phyloP scores from a whole-genome alignment of 805 yeast species.

The Teunomyces panamensis region DNA sequence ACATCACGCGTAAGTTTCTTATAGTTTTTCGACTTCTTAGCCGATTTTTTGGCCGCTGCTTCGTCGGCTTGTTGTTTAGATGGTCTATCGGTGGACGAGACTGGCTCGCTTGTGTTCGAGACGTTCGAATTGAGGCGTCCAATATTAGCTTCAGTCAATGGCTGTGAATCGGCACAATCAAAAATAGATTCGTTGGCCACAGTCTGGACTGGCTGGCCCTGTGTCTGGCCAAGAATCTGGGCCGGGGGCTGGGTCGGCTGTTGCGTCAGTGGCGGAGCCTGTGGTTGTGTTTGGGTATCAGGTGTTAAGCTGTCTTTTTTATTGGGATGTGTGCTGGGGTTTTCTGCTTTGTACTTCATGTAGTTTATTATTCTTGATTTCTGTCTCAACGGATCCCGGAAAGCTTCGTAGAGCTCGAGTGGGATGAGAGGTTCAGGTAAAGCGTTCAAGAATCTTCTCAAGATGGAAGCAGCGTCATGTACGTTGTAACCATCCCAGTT shows the following conservation, averaged over 20 bases:
- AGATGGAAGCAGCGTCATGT: conserved; percentile 92
- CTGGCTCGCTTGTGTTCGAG: conserved; percentile 8
- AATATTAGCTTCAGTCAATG: conserved; percentile 32
- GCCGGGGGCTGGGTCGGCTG: neutral
- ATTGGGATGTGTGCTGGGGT: conserved; percentile 21
- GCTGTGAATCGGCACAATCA: conserved; percentile 16
- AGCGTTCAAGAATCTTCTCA: conserved; percentile 81
- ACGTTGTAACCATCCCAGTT: conserved; percentile 93
- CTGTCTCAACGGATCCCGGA: conserved; percentile 69
- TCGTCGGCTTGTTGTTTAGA: conserved; percentile 8
- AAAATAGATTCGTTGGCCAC: conserved; percentile 11
- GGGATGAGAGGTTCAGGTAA: conserved; percentile 94
- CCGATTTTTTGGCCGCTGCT: conserved; percentile 13
- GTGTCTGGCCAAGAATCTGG: neutral
- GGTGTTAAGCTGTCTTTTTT: neutral
- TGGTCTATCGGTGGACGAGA: neutral
- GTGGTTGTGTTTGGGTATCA: neutral
- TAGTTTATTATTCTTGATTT: conserved; percentile 65
- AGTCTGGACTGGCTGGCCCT: conserved; percentile 5
- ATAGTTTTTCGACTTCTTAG: conserved; percentile 46
- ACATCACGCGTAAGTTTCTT: conserved; percentile 63
- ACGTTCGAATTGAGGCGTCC: conserved; percentile 24
- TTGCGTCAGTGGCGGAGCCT: neutral
- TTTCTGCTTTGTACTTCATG: conserved; percentile 55
- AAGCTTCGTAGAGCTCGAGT: conserved; percentile 65